These are phyloP conservation scores for Acanthamoeba sp. DNA, from an alignment of 208 protist genomes.

Conservation along the genomic window DNA sequence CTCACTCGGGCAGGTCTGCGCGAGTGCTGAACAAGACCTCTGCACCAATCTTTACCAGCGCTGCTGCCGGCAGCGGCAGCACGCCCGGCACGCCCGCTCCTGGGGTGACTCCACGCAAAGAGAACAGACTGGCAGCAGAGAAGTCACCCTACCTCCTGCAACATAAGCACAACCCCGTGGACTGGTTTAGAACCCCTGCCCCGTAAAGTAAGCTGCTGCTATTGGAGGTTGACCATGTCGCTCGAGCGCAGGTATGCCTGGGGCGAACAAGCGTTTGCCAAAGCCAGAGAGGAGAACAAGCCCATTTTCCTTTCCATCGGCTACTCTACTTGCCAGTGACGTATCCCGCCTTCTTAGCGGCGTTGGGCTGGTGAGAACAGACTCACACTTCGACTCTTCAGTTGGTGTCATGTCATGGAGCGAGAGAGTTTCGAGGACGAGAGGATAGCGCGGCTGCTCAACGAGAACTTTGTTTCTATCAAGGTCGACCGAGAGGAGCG, in stretches of 20 bases:
- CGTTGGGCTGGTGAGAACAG: neutral
- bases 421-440: constrained; percentile 85
- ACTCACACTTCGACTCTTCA: neutral
- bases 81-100: neutral
- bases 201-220: neutral
- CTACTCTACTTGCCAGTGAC: constrained; percentile 84
- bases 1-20: no score
- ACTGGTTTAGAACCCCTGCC: constrained; percentile 74
- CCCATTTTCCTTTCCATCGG: constrained; percentile 87
- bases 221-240: neutral
- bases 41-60: no score
- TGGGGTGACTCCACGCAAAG: neutral
- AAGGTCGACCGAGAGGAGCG: constrained; percentile 84
- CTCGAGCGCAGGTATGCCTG: constrained; percentile 81
- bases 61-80: neutral
- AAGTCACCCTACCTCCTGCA: constrained; percentile 83
- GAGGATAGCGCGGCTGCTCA: constrained; percentile 48
- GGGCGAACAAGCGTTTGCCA: constrained; percentile 82
- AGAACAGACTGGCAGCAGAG: constrained; percentile 45
- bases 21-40: no score
- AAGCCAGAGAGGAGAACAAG: constrained; percentile 78
- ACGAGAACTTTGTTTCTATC: constrained; percentile 83
- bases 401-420: constrained; percentile 89
- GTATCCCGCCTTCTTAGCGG: neutral
- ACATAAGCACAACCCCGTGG: constrained; percentile 84